Percentiles rank a stretch among this genome's conserved stretches.
Evolutionary conservation across 345 rosid species (phyloP).

Genomic region (Streptanthus diversifolius): DNA sequence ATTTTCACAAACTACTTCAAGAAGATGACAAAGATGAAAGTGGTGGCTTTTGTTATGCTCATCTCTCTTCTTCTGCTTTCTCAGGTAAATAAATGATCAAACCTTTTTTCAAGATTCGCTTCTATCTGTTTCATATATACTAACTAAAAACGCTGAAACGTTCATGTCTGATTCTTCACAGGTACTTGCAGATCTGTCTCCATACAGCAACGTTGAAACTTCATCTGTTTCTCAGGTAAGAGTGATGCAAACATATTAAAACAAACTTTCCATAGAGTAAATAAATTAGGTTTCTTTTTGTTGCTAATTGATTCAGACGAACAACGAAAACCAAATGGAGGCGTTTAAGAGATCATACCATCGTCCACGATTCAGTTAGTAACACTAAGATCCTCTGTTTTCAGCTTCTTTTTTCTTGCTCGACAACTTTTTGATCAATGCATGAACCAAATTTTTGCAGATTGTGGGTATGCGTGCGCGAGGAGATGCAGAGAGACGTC

Average conservation of each 20-base stretch:
- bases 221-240: constrained; percentile 29
- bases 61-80: constrained; percentile 30
- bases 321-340: constrained; percentile 22
- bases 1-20: constrained; percentile 17
- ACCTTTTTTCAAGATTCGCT: not conserved
- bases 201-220: constrained; percentile 17
- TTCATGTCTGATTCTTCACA: not conserved
- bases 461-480: constrained; percentile 45
- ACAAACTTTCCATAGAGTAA: not conserved
- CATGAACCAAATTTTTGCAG: constrained; percentile 19
- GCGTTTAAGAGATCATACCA: constrained; percentile 28
- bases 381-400: not conserved
- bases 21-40: constrained; percentile 25
- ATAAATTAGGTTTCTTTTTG: not conserved
- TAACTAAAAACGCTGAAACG: not conserved
- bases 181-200: constrained; percentile 26
- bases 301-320: constrained; percentile 25
- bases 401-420: not conserved
- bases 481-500: constrained; percentile 56
- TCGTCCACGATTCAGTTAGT: constrained; percentile 27
- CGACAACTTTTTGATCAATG: not conserved
- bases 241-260: not conserved
- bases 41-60: constrained; percentile 15
- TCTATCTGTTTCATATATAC: not conserved
- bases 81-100: constrained; percentile 9